Conservation (phyloP, 805 yeast genomes). For the Kluyveromyces dobzhanskii region DNA sequence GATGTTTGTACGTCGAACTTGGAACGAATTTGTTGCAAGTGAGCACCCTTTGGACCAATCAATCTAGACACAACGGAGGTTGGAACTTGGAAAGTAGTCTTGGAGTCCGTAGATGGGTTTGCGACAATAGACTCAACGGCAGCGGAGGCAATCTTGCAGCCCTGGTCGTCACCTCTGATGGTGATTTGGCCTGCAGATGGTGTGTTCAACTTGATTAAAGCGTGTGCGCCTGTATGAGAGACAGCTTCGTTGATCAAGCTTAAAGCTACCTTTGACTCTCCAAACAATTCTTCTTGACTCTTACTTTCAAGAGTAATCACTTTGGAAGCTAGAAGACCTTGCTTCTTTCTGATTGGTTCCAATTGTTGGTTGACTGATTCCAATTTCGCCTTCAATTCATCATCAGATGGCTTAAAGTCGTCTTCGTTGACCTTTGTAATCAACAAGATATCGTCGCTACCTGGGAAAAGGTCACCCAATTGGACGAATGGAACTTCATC, state of each 20-base stretch:
- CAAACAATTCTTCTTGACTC: slow-evolving; percentile 41
- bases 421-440: slow-evolving; percentile 43
- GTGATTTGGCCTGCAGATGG: slow-evolving; percentile 46
- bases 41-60: slow-evolving; percentile 84
- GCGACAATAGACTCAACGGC: slow-evolving; percentile 29
- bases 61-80: slow-evolving; percentile 61
- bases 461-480: slow-evolving; percentile 40
- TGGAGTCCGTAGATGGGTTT: slow-evolving; percentile 20
- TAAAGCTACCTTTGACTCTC: slow-evolving; percentile 13
- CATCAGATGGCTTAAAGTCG: slow-evolving; percentile 65
- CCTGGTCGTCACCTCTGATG: slow-evolving; percentile 61
- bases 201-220: slow-evolving; percentile 42
- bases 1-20: slow-evolving; percentile 73
- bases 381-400: slow-evolving; percentile 50
- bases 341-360: slow-evolving; percentile 49
- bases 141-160: slow-evolving; percentile 38
- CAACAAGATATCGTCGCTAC: slow-evolving; percentile 44
- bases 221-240: slow-evolving; percentile 26
- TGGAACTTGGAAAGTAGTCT: slow-evolving; percentile 53
- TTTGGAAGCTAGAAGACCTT: slow-evolving; percentile 42
- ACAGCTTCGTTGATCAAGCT: slow-evolving; percentile 30
- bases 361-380: slow-evolving; percentile 47
- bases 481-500: slow-evolving; percentile 51
- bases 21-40: slow-evolving; percentile 57
- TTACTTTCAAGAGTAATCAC: slow-evolving; percentile 43